phyloP scores from a whole-genome alignment of 2,329 filamentous ascomycete species.

The Camptophora hylomeconis region DNA sequence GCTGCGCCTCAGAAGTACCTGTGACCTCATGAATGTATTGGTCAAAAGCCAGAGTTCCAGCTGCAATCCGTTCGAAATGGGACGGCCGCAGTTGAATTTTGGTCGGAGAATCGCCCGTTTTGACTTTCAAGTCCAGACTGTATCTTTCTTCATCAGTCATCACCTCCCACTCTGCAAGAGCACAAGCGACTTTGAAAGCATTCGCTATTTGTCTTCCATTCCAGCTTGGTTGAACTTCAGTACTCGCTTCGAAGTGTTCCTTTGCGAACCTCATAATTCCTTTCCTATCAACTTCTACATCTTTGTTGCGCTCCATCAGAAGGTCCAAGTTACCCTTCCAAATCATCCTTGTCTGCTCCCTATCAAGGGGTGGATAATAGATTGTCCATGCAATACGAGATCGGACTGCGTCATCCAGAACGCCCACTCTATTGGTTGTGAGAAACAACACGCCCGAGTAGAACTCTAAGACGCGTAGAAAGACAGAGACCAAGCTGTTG shows the following conservation, averaged over 20 bases:
- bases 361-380: slow-evolving; percentile 25
- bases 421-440: slow-evolving; percentile 38
- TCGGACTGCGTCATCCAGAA: slow-evolving; percentile 38
- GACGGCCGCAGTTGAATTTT: slow-evolving; percentile 1
- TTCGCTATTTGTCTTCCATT: slow-evolving; percentile 27
- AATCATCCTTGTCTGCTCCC: slow-evolving; percentile 11
- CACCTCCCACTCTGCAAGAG: slow-evolving; percentile 20
- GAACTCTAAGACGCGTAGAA: slow-evolving; percentile 7
- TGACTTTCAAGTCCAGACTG: too few relatives aligned
- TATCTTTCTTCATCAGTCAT: slow-evolving; percentile 2
- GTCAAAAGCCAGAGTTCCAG: not conserved
- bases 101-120: too few relatives aligned
- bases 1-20: not conserved
- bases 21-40: not conserved
- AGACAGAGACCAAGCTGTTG: slow-evolving; percentile 1
- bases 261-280: slow-evolving; percentile 2
- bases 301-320: slow-evolving; percentile 3
- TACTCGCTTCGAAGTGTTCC: slow-evolving; percentile 5
- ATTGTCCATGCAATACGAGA: slow-evolving; percentile 35
- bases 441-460: slow-evolving; percentile 32
- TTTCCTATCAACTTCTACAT: slow-evolving; percentile 1
- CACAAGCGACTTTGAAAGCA: slow-evolving; percentile 23
- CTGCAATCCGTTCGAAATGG: not conserved
- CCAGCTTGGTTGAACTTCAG: slow-evolving; percentile 16
- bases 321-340: slow-evolving; percentile 17